Evolutionary conservation across 2,329 filamentous ascomycete species (phyloP), one percentile per base, ranked within the genome.

Genomic region (Cladophialophora carrionii): DNA sequence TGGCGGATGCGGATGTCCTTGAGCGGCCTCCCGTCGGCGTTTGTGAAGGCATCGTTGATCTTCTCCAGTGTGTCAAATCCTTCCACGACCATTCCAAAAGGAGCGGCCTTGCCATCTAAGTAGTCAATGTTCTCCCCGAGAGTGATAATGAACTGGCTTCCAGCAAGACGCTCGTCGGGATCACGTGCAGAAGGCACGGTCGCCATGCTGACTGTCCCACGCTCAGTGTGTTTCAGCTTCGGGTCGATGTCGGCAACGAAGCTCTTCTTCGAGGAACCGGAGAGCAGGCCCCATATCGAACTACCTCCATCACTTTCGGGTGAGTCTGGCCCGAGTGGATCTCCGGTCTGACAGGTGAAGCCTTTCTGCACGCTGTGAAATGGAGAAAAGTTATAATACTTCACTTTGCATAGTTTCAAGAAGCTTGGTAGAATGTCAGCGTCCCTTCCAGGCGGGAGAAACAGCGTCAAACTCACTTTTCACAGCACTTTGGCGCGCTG

Each of bases 331-430:
- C 95, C 94, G 60, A 98, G 88, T 12, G 94, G 94, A 74, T 98
- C 95, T 76, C 94, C 94, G 34, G 91, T 96, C 78, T 98, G 94
- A 79, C 96, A 96, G 67, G 93, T 96, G 79, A 97, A 98, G 78
- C 92, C 88, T 77, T 94, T 95, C 76, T 97, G 95, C 43, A 99
- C 87, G 71, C 89, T 92, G 80, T 97, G 91, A 61, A 98, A 82
- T 29, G 94, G 95, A 5, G 92, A 88, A 78, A 96, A 98, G 82
- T 98, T 98, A 87, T 97, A 99, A 81, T 98, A 99, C 82, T 97
- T 99, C 79, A 92, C 83, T 81, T 98, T 98, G 87, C 95, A 97
- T 72, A 99, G 90, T 84, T 99, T 98, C 63, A 99, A 83, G 78
- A 99, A 98, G 84, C 92, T 96, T 78, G 69, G 76, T 74, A 72